Conservation (phyloP, 2,329 filamentous ascomycete species). For the Sordariomycetes sp. region DNA sequence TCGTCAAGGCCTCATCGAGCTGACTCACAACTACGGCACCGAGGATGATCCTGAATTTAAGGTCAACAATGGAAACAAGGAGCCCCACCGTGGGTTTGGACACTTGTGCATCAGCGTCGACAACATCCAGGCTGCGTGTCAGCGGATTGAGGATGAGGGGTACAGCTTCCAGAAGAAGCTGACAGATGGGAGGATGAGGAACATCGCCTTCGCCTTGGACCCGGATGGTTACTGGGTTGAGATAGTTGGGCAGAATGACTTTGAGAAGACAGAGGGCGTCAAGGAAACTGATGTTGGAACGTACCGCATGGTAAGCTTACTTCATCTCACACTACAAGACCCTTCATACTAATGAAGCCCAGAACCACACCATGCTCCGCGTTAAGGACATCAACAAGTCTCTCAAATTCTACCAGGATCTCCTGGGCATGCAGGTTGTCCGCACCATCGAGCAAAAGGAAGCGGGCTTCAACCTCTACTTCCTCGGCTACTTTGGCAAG, state of each 20-base stretch:
- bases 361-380: slow-evolving; percentile 92
- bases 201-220: slow-evolving; percentile 86
- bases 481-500: slow-evolving; percentile 67
- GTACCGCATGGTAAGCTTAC: slow-evolving; percentile 56
- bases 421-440: slow-evolving; percentile 79
- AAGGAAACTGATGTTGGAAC: slow-evolving; percentile 63
- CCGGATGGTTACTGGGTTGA: slow-evolving; percentile 86
- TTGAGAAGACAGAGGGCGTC: slow-evolving; percentile 64
- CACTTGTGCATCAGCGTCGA: slow-evolving; percentile 80
- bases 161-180: slow-evolving; percentile 96
- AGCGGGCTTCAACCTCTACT: slow-evolving; percentile 82
- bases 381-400: slow-evolving; percentile 74
- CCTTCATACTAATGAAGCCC: neutral
- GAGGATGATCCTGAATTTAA: slow-evolving; percentile 76
- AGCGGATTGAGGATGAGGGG: slow-evolving; percentile 80
- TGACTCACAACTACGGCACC: slow-evolving; percentile 80
- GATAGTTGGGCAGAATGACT: slow-evolving; percentile 61
- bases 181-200: slow-evolving; percentile 74
- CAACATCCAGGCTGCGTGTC: slow-evolving; percentile 81
- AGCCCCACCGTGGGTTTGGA: slow-evolving; percentile 75
- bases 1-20: slow-evolving; percentile 82
- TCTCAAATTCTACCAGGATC: slow-evolving; percentile 73
- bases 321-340: no score
- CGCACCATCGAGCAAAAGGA: slow-evolving; percentile 61
- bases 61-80: slow-evolving; percentile 82